Evolutionary conservation across 257 asterid species (phyloP).

Genomic region (Solanum pinnatisectum): DNA sequence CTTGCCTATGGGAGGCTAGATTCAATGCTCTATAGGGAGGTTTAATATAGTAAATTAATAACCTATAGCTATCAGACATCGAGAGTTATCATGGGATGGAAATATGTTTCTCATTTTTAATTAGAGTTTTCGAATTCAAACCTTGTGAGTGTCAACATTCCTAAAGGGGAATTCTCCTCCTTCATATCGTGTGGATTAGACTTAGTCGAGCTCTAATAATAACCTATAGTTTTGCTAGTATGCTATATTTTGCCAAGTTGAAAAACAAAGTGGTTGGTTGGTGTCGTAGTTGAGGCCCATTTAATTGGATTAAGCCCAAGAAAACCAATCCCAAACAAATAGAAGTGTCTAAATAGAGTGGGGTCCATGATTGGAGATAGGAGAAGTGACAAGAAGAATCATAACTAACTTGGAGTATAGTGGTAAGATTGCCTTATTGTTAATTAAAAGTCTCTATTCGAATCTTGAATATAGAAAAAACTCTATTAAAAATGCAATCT

Average conservation of each 20-base stretch:
- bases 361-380: background rate
- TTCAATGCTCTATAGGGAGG: background rate
- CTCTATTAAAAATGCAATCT: background rate
- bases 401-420: too few species aligned
- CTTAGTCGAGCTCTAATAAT: background rate
- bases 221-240: background rate
- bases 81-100: background rate
- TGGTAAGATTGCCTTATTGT: too few species aligned
- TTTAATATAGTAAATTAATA: background rate
- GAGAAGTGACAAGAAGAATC: conserved; percentile 2
- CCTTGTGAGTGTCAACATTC: background rate
- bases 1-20: background rate
- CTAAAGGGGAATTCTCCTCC: background rate
- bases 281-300: background rate
- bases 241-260: background rate
- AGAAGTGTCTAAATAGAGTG: background rate
- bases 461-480: too few species aligned
- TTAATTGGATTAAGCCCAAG: background rate
- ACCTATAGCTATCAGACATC: background rate
- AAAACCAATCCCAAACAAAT: background rate
- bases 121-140: background rate
- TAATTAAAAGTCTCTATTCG: too few species aligned
- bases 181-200: background rate
- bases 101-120: background rate
- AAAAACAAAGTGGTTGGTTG: background rate